Conservation (phyloP, 495 filamentous ascomycete species). For the Penicillium subrubescens region DNA sequence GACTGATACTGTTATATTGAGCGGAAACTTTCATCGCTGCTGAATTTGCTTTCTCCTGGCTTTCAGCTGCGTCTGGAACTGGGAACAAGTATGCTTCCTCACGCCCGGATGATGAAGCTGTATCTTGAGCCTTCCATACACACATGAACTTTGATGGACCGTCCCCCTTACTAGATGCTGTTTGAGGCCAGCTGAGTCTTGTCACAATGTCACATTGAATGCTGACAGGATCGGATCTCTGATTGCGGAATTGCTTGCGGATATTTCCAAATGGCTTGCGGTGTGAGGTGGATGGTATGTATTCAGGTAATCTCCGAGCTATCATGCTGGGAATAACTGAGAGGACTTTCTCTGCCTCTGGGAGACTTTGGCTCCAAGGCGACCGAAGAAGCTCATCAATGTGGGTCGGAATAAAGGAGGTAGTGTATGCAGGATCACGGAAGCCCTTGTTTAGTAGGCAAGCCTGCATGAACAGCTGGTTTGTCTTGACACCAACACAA, state of each 20-base stretch:
- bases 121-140: constrained; percentile 15
- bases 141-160: constrained; percentile 14
- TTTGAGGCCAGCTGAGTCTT: constrained; percentile 9
- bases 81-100: constrained; percentile 11
- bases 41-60: neutral
- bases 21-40: constrained; percentile 12
- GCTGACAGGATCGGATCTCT: constrained; percentile 21
- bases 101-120: neutral
- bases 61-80: neutral
- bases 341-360: neutral
- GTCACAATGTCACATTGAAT: constrained; percentile 24
- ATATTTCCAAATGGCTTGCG: constrained; percentile 20
- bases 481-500: constrained; percentile 80
- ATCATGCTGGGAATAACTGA: constrained; percentile 17
- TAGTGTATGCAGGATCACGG: constrained; percentile 78
- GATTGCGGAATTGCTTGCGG: constrained; percentile 28
- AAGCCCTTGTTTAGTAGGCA: constrained; percentile 72
- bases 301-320: constrained; percentile 9
- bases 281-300: neutral
- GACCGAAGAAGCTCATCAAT: constrained; percentile 59
- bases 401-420: constrained; percentile 83
- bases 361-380: neutral
- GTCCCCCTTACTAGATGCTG: neutral
- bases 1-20: constrained; percentile 22
- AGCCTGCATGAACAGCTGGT: constrained; percentile 83